Evolutionary conservation across 2,329 filamentous ascomycete species (phyloP).

Genomic region (Beauveria varroae): DNA sequence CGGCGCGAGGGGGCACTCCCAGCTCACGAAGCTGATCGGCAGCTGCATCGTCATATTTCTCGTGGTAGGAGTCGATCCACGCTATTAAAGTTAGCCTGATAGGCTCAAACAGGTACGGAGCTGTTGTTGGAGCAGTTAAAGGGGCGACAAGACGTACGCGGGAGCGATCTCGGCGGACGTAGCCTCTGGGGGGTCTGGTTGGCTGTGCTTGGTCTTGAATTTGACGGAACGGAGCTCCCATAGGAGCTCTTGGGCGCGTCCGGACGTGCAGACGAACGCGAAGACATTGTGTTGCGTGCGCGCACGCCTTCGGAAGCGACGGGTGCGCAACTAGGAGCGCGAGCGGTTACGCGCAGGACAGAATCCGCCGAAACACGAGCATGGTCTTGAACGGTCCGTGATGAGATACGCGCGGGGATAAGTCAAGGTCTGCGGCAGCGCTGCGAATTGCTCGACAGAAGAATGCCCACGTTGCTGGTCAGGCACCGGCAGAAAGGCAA

Average conservation of each 20-base stretch:
- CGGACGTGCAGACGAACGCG: background rate
- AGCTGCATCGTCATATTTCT: slow-evolving; percentile 28
- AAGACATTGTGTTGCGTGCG: slow-evolving; percentile 1
- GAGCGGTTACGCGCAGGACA: background rate
- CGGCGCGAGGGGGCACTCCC: slow-evolving; percentile 29
- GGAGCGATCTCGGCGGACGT: slow-evolving; percentile 22
- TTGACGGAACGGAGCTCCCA: slow-evolving; percentile 2
- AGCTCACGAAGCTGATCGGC: slow-evolving; percentile 33
- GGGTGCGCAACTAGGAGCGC: background rate
- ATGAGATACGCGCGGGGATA: background rate
- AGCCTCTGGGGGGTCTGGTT: slow-evolving; percentile 16
- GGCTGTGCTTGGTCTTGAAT: slow-evolving; percentile 13
- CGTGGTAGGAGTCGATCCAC: slow-evolving; percentile 43
- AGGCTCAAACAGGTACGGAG: slow-evolving; percentile 15
- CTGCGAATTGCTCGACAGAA: background rate
- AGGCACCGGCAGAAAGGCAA: background rate
- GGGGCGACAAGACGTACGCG: slow-evolving; percentile 17
- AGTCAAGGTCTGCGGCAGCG: background rate
- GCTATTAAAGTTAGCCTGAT: slow-evolving; percentile 24
- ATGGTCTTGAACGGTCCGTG: background rate
- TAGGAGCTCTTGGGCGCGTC: background rate
- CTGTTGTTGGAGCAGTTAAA: background rate
- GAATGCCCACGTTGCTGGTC: background rate
- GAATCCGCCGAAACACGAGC: background rate
- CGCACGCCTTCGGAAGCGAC: background rate